A percentile compares a stretch with the other conserved stretches of the same genome.
Evolutionary conservation across 345 rosid species (phyloP).

Genomic region (Camelina sativa): DNA sequence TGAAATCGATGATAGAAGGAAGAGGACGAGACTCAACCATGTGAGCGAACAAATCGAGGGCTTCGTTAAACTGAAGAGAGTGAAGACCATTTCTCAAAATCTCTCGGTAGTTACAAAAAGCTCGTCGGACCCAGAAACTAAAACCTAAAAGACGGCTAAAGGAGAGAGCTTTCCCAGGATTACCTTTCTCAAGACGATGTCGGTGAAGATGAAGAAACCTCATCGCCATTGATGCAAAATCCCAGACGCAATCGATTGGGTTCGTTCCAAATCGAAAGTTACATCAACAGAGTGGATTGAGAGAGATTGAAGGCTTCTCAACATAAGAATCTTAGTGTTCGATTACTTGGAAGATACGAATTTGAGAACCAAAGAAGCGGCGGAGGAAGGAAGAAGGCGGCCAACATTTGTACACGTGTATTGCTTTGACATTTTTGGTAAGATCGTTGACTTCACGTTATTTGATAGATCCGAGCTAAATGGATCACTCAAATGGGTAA

Average conservation of each 20-base stretch:
- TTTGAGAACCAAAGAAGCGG: neutral
- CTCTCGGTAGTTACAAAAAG: slow-evolving; percentile 31
- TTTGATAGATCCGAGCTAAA: neutral
- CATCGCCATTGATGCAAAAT: slow-evolving; percentile 22
- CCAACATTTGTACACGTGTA: neutral
- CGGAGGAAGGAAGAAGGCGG: slow-evolving; percentile 1
- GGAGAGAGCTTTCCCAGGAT: neutral
- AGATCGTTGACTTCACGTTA: neutral
- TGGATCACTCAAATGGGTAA: neutral
- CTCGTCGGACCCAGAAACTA: slow-evolving; percentile 35
- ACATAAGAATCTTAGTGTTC: neutral
- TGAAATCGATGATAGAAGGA: slow-evolving; percentile 36
- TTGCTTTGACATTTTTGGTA: neutral
- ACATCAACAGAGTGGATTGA: neutral
- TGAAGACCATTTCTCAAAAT: slow-evolving; percentile 23
- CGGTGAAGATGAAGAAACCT: slow-evolving; percentile 26
- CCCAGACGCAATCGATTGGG: neutral
- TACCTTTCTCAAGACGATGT: slow-evolving; percentile 21
- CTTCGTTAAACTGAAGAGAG: slow-evolving; percentile 31
- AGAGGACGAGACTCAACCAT: slow-evolving; percentile 40
- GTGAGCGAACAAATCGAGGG: slow-evolving; percentile 30
- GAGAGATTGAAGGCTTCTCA: neutral
- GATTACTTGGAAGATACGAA: neutral
- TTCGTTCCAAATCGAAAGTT: slow-evolving; percentile 1
- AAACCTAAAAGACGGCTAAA: slow-evolving; percentile 19